Evolutionary conservation across 495 filamentous ascomycete species (phyloP).

Genomic region (Podospora tetraspora): DNA sequence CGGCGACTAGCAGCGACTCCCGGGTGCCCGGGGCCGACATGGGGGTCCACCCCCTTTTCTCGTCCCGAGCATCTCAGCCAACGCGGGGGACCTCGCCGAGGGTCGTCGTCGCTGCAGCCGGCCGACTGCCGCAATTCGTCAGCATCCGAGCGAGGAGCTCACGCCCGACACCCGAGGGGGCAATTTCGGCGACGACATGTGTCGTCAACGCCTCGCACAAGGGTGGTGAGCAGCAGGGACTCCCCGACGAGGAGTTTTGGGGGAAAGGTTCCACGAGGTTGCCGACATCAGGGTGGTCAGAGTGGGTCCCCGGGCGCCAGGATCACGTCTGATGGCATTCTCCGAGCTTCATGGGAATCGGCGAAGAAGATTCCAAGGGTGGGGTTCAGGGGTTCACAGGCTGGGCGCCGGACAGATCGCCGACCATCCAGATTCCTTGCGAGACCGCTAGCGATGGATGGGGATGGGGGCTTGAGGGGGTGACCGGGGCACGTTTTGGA

Average conservation of each 20-base stretch:
- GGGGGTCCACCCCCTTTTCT: neutral
- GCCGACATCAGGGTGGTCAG: neutral
- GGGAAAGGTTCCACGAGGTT: neutral
- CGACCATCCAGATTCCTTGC: neutral
- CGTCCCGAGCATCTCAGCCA: neutral
- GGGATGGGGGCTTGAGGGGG: neutral
- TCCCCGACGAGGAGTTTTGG: neutral
- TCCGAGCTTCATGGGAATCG: neutral
- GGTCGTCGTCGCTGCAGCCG: neutral
- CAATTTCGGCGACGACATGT: neutral
- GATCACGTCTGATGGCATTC: neutral
- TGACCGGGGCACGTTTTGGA: neutral
- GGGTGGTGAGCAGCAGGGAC: neutral
- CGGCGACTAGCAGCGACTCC: neutral
- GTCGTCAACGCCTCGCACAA: neutral
- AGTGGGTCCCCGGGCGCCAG: neutral
- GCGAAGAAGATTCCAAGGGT: neutral
- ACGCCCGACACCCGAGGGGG: neutral
- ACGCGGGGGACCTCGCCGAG: neutral
- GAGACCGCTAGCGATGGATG: neutral
- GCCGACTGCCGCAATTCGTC: neutral
- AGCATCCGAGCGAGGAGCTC: neutral
- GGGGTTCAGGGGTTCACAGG: neutral
- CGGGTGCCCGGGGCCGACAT: neutral
- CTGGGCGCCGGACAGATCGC: neutral